These are phyloP conservation scores for Vigna hirtella DNA, from an alignment of 306 rosid genomes.

Conservation along the genomic window DNA sequence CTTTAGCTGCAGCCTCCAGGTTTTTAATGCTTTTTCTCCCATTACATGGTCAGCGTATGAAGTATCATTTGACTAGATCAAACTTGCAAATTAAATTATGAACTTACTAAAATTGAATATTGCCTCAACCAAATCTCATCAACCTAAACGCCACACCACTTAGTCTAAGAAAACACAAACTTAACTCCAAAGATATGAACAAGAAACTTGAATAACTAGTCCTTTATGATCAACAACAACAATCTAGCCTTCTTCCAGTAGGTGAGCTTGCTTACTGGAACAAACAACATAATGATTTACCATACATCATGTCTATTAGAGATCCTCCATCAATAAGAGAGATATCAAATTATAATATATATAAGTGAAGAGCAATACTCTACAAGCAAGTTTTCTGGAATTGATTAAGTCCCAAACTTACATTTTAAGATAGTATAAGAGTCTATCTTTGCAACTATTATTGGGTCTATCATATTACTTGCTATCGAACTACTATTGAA, in stretches of 20 bases:
- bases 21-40: neutral
- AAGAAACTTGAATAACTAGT: neutral
- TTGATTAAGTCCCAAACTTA: too few relatives aligned
- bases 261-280: neutral
- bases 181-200: neutral
- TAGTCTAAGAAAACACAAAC: neutral
- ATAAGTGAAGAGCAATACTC: too few relatives aligned
- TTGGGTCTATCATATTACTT: too few relatives aligned
- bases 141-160: neutral
- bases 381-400: too few relatives aligned
- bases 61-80: neutral
- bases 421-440: too few relatives aligned
- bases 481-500: too few relatives aligned
- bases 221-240: neutral
- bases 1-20: neutral
- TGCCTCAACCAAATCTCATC: constrained; percentile 16
- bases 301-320: neutral
- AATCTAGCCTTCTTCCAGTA: neutral
- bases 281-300: neutral
- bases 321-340: too few relatives aligned
- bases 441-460: too few relatives aligned
- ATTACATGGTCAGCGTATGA: neutral
- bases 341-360: too few relatives aligned
- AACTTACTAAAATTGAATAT: neutral
- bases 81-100: constrained; percentile 14